Evolutionary conservation across 441 rosid species (phyloP), one percentile per base, ranked within the genome.

Genomic region (Populus hybrid): DNA sequence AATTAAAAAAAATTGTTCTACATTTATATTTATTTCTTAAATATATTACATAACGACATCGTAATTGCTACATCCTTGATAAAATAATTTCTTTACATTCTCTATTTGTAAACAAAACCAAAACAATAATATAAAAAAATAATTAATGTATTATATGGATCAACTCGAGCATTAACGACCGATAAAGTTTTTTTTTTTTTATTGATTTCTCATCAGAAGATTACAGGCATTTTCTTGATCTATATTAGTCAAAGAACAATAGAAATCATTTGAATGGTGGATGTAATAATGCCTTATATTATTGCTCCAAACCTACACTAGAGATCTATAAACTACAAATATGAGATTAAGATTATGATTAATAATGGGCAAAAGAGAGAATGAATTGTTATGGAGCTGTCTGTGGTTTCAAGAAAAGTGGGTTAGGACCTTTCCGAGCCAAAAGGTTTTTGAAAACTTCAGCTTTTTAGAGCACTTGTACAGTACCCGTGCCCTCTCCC

Each of bases 391-490:
- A 9, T 12, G 59, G 63, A n/a, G 35, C 70, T 10, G 65, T 28
- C 2, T 16, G 18, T 68, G 7, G 23, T 28, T 14, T 30, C 21
- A 4, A 32, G 71, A 68, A 8, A 67, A 9, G 46, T 8, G 26
- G 38, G 71, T 8, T 34, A 19, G 70, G 71, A 35, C 4, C 71
- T 34, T 8, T 8, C 53, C 14, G 11, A 68, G 21, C 24, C 66
- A 75, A 74, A 72, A 23, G 21, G 18, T 6, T 34, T 21, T 11
- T 3, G 61, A 75, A 75, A 81, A 76, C 72, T 59, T 73, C 82
- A 85, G 86, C 91, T 76, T 85, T 83, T 83, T 71, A 50, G 78
- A 80, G 89, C 86, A 85, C 83, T 81, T 82, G 30, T 7, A 73
- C 76, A 74, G 70, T 63, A 77, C 77, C 82, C 72, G 40, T 71